Base-by-base conservation (phyloP, 192 early-diverging fungal species). In the Backusella macrospora region DNA sequence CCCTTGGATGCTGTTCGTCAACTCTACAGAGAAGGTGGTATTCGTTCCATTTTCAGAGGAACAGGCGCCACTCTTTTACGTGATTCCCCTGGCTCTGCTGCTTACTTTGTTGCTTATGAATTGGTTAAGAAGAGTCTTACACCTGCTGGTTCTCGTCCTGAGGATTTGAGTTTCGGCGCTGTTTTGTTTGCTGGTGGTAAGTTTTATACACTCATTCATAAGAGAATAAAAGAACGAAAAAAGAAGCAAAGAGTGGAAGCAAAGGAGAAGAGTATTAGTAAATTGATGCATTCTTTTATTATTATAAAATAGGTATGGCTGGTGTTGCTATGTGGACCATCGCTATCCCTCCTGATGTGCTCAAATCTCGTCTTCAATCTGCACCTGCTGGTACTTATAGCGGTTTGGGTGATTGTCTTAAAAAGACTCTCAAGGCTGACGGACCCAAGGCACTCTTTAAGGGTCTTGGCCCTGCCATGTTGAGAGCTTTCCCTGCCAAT, bases 311-410 rank as follows among this genome's bases (percentile, higher is more conserved):
- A 66, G 88, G 89, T 78, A 94, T 97, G 85, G 96, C 97, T 69
- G 96, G 96, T 82, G 94, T 99, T 78, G 93, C 94, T 73, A 99
- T 96, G 95, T 99, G 97, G 97, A 86, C 89, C 67, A 93, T 96
- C 83, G 93, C 93, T 21, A 96, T 94, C 79, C 94, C 94, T 9
- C 92, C 93, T 68, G 95, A 96, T 86, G 92, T 94, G 14, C 85
- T 96, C 83, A 96, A 96, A 82, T 95, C 93, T 29, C 89, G 92
- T 26, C 87, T 94, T 62, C 95, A 96, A 80, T 82, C 93, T n/a
- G 85, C 93, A 29, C 94, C 94, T 26, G 86, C 90, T 65, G 95
- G 95, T 39, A 93, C 91, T 34, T 96, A 96, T 85, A 92, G 83
- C 62, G 92, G 93, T 45, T 85, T 90, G 71, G 46, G 86, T 74